Base-by-base conservation (phyloP, 1,139 yeast species). In the Zygoascus hellenicus region DNA sequence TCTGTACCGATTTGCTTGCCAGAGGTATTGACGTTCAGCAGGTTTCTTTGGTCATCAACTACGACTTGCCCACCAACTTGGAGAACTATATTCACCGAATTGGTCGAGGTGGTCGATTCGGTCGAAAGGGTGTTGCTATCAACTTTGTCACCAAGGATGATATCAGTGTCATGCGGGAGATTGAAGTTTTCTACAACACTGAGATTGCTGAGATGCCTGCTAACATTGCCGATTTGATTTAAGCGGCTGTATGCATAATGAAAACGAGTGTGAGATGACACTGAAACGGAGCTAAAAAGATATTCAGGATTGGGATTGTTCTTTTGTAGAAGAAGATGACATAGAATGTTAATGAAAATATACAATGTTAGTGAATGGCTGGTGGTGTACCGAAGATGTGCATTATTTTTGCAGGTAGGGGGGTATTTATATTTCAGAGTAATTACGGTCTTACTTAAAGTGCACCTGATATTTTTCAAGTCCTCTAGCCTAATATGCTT, bases 21-120 rank as follows among this genome's bases (percentile, higher is more conserved):
- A 87, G 98, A 80, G 98, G 98, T 83, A 90, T 92, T 64, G 98
- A 92, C 76, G 96, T 92, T 59, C 98, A 92, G 80, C 98, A 92
- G 76, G 97, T 92, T 58, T 90, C 97, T 48, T 78, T 92, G 67
- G 98, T 92, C 65, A 90, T 92, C 71, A 92, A 92, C 83, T 92
- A 86, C 77, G 98, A 92, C 72, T 79, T 92, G 71, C 98, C 98
- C 64, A 78, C 89, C 67, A 88, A 90, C 83, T 86, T 89, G 74
- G 97, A 92, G 76, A 90, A 92, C 84, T 92, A 92, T 74, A 88
- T 92, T 68, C 98, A 92, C 80, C 85, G 98, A 83, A 92, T 92
- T 66, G 98, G 98, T 81, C 87, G 98, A 80, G 95, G 96, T 78
- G 98, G 98, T 78, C 92, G 98, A 78, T 92, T 92, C 78, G 98